Evolutionary conservation across 768 basidiomycete genomes (phyloP), one percentile per base, ranked within the genome.

Genomic region (Nidularia sp.): DNA sequence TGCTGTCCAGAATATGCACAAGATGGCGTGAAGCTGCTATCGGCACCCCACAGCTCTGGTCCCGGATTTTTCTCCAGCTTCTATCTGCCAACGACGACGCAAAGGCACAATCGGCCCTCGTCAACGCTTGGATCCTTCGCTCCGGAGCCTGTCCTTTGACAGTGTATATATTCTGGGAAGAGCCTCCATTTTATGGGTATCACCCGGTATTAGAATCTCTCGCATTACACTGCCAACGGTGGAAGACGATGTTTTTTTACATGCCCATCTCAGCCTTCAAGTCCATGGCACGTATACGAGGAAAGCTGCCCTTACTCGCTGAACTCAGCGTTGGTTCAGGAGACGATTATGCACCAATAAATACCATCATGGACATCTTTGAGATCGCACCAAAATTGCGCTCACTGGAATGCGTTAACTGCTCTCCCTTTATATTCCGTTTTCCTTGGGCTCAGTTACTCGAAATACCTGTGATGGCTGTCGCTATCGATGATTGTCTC

Each of bases 21-120:
- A 61, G 66, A 48, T 75, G 74, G 74, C 68, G 74, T 34, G 61
- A 64, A 36, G 68, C 71, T 12, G 74, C 74, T 12, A 64, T 74
- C 49, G 59, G 62, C 47, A 75, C 71, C 29, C 70, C 67, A 35
- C 59, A 62, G n/a, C 59, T 75, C 15, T 75, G 74, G 74, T 70
- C 74, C 6, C 65, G 72, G 9, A 59, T 75, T 13, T 72, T 57
- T 52, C 61, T 75, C 7, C 59, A 67, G 39, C 62, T 70, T 45
- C 49, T 56, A 9, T 58, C 59, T 4, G 47, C 53, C 42, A 53
- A 53, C 12, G 41, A 13, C 6, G 25, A 25, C 48, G 62, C 60
- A 18, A 53, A 59, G 34, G 34, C 50, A 9, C 56, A 67, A 48
- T 55, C 58, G 9, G 53, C 54, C 9, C 55, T 70, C 7, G 64